Base-by-base conservation (phyloP, 1,284 basidiomycete species). In the Amylostereum areolatum region DNA sequence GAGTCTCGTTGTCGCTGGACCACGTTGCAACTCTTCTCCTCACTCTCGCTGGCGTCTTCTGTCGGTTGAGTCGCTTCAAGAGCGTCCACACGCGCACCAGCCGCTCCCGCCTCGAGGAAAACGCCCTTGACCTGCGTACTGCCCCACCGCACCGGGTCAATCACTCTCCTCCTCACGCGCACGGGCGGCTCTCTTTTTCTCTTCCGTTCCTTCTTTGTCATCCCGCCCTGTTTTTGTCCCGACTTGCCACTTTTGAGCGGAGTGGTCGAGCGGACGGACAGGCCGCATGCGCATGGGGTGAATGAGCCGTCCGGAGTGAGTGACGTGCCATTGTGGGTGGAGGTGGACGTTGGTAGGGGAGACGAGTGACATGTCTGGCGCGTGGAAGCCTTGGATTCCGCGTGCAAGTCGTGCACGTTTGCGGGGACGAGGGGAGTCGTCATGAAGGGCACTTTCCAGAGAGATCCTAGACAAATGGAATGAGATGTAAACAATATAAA, bases 271-370 rank as follows among this genome's bases (percentile, higher is more conserved):
- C 8, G 85, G 85, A 31, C 71, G 74, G 3, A 61, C 64, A 2
- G 87, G 87, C 6, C 85, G 74, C 77, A 87, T 87, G 40, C 77
- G 73, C 55, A 85, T 69, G 2, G 83, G 77, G 3, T 74, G 71
- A 4, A 87, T 66, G n/a, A 88, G 66, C 5, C 85, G 76, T 1
- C 84, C 83, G 1, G 82, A 73, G 3, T 79, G 66, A 0, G 85
- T 86, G 37, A 78, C 74, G 45, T 74, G 75, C 88, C 88, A 90
- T 8, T 81, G 83, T 1, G 69, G 64, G 6, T 74, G 77, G 4
- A 60, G 57, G 5, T 62, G 59, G 7, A 69, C 80, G 34, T 77
- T 83, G 51, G 77, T 73, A 1, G 74, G 72, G 0, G 83, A 83
- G 10, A 83, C 70, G 24, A 77, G 71, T 1, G 77, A 69, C 80